phyloP scores from a whole-genome alignment of 495 filamentous ascomycete species.

The Podospora australis region DNA sequence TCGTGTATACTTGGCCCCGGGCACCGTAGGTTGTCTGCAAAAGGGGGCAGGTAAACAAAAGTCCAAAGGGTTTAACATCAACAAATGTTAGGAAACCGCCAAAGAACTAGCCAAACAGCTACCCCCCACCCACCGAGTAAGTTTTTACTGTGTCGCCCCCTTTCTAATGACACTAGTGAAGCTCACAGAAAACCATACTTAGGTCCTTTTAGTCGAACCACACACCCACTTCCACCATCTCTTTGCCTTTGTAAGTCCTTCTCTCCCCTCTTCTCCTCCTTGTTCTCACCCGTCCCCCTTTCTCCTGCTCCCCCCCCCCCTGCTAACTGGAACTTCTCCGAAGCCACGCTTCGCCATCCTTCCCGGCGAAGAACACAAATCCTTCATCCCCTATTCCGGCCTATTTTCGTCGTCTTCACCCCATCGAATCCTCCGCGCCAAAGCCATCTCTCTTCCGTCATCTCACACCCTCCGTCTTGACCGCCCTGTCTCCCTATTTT shows the following conservation, averaged over 20 bases:
- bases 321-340: background rate
- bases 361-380: constrained; percentile 47
- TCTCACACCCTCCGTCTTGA: constrained; percentile 28
- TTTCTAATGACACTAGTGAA: background rate
- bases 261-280: background rate
- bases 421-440: constrained; percentile 37
- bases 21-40: background rate
- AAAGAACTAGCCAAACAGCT: constrained; percentile 21
- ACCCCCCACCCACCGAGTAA: constrained; percentile 24
- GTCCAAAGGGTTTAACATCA: background rate
- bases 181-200: background rate
- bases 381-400: constrained; percentile 47
- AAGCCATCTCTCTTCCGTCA: constrained; percentile 29
- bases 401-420: constrained; percentile 29
- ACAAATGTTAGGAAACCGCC: constrained; percentile 17
- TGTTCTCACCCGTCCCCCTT: background rate
- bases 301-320: background rate
- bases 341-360: constrained; percentile 48
- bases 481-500: constrained; percentile 12
- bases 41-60: background rate
- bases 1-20: no score
- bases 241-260: constrained; percentile 43
- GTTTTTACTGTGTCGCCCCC: background rate
- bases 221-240: constrained; percentile 51
- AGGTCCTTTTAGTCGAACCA: constrained; percentile 45